Evolutionary conservation across 2,329 filamentous ascomycete species (phyloP), one percentile per base, ranked within the genome.

Genomic region (Colletotrichum sidae): DNA sequence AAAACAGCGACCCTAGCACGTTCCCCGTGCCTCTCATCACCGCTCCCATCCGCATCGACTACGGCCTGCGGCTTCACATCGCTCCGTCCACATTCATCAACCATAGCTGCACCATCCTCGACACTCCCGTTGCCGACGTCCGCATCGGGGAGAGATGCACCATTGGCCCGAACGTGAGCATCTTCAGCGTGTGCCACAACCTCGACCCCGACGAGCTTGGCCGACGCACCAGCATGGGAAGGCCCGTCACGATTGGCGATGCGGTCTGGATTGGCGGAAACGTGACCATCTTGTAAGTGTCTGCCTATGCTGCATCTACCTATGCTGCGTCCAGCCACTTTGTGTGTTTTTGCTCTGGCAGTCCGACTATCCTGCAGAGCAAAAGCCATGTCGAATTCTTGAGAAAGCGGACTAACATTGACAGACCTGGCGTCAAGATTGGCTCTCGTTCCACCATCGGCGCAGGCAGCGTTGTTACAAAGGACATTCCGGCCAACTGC

Each of bases 191-290:
- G 15, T 70, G 71, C 10, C 74, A 76, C 56, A 70, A 72, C 6
- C 50, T 72, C 13, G 63, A 60, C 10, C 69, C 72, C 61, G 74
- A 74, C 55, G 47, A 35, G 15, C 38, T 13, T 0, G 60, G 67
- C 6, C 68, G 68, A 59, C 66, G 69, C 35, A 61, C 60, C 35
- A 75, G 74, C 60, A 71, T 71, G 37, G 74, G 74, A 11, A 70
- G 71, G 15, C 70, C 67, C 5, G 74, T 81, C 38, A 71, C 67
- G 2, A 78, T 81, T 52, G 77, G 74, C 1, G 70, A 80, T 44
- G 72, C 77, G 42, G 78, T 78, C 37, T 81, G 78, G 77, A 76
- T 81, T 47, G 78, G 79, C 2, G 75, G 73, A 11, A 72, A 74
- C 72, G 8, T 15, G 0, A 75, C 70, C 3, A 76, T 81, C 41